Evolutionary conservation across 371 early-diverging fungal species (phyloP), one percentile per base, ranked within the genome.

Genomic region (Mucor mucedo): DNA sequence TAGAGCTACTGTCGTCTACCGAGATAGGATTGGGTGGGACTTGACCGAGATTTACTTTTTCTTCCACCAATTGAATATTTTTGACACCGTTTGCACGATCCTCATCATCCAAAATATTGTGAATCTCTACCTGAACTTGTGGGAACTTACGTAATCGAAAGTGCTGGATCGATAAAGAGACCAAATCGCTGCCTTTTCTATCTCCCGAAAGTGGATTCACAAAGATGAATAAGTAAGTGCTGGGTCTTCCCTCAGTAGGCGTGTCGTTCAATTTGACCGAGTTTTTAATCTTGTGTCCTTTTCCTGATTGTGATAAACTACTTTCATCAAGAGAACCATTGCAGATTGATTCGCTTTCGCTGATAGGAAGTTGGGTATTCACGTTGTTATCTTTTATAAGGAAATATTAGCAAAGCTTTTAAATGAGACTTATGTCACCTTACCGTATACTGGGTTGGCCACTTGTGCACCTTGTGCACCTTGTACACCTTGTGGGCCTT

Each of bases 191-290:
- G 1, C 88, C 88, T 30, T 86, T 79, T 60, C 73, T 78, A 57
- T 84, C 83, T 5, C 88, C 88, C 0, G 84, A 83, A 6, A 81
- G 73, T 27, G 88, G 87, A 57, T 87, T 87, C 35, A 84, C 84
- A 69, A 87, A 87, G n/a, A 87, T 85, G 44, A 87, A 84, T 16
- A 86, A 70, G 41, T 85, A 83, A 3, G 80, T 70, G 21, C 64
- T 71, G 0, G 87, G 86, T 6, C 69, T 63, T 0, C 73, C 80
- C 55, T 80, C 78, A 33, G 57, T 21, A 14, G 45, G 10, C 16
- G 64, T 60, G 52, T 64, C 49, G n/a, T 60, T 58, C 33, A 69
- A 35, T 35, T 57, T 40, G 14, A 58, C 45, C 16, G 58, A 64
- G 38, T 55, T 55, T 8, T 42, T 38, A 11, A 54, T 57, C 32